Percentiles rank a stretch among this genome's conserved stretches.
Evolutionary conservation across 768 basidiomycete species (phyloP).

Genomic region (Xerocomellus dryophilus): DNA sequence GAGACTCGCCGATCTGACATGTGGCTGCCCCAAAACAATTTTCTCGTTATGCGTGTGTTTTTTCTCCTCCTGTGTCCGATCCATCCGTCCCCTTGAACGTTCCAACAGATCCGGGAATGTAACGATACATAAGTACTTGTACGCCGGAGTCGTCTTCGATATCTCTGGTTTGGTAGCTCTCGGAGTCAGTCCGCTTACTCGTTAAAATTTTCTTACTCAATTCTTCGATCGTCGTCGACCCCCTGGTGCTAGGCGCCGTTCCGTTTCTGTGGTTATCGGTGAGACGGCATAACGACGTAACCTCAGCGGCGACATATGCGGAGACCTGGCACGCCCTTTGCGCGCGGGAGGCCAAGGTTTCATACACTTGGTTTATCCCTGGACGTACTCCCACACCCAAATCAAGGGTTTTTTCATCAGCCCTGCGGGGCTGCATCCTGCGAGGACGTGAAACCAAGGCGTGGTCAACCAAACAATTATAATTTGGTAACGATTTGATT

Average conservation of each 20-base stretch:
- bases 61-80: slow-evolving; percentile 1
- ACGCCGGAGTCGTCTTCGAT: not conserved
- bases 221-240: not conserved
- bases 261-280: slow-evolving; percentile 14
- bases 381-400: slow-evolving; percentile 14
- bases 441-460: slow-evolving; percentile 11
- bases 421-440: slow-evolving; percentile 20
- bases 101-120: slow-evolving; percentile 11
- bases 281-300: slow-evolving; percentile 10
- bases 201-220: slow-evolving; percentile 14
- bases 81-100: slow-evolving; percentile 25
- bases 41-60: slow-evolving; percentile 2
- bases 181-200: not conserved
- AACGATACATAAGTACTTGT: not conserved
- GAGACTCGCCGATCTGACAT: slow-evolving; percentile 15
- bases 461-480: slow-evolving; percentile 9
- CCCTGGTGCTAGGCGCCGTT: not conserved
- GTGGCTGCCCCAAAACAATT: slow-evolving; percentile 26
- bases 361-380: slow-evolving; percentile 8
- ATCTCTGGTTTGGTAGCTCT: slow-evolving; percentile 1
- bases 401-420: slow-evolving; percentile 24
- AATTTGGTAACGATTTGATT: slow-evolving; percentile 26
- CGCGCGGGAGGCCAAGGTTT: slow-evolving; percentile 21
- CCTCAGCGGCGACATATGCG: slow-evolving; percentile 16
- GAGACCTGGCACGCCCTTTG: slow-evolving; percentile 30